Base-by-base conservation (phyloP, 176 grass and related monocot species). In the Eragrostis curvula region DNA sequence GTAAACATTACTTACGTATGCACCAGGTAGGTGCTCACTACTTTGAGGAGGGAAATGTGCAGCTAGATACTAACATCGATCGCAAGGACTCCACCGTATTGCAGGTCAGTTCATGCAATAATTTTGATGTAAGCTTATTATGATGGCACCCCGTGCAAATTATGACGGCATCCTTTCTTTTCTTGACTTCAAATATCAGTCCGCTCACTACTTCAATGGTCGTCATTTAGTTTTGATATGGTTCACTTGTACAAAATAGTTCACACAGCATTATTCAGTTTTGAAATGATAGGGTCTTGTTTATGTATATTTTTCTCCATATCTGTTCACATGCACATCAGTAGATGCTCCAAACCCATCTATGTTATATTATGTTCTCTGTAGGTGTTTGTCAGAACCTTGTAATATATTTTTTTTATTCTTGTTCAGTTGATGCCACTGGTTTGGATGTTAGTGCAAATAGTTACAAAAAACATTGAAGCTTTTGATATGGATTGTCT, bases 31-130 rank as follows among this genome's bases (percentile, higher is more conserved):
- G 63, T 85, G 96, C 93, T 61, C 96, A 99, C 93, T 99, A 99
- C 91, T 99, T 96, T 75, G 96, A 99, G 84, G 96, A 99, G 92
- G 96, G 96, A 85, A 99, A 99, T 90, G 96, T 99, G 45, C 96
- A 99, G 89, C 87, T 99, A 64, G 89, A 92, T 88, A 79, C 96
- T 66, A 95, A 96, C n/a, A 77, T 88, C 55, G 91, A 94, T 68
- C 72, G 93, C 85, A 99, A 84, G 28, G 96, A 96, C 45, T 96
- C 93, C 77, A 93, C 91, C 29, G 70, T 92, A 57, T 68, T 94
- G 64, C 96, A 99, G 96, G 96, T 96, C 75, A 79, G 49, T 84
- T 57, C 40, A 53, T 75, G 63, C 51, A 81, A 78, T 71, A 49
- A 58, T 57, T 58, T 44, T 82, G 13, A 68, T 27, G 49, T 58